phyloP scores from a whole-genome alignment of 1,139 yeast species.

The Candida dubliniensis region DNA sequence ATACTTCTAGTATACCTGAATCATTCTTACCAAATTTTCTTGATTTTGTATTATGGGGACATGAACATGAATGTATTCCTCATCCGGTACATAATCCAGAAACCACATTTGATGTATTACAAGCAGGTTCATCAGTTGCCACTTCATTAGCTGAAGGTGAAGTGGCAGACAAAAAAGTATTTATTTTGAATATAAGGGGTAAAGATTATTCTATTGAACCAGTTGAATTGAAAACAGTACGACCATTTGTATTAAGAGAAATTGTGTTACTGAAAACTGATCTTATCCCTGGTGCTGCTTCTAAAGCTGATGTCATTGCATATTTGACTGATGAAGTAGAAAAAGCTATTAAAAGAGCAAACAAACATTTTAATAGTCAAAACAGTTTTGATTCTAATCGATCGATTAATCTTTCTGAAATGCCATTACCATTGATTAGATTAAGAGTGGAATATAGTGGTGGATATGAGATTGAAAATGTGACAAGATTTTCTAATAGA shows the following conservation, averaged over 20 bases:
- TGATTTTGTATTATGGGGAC: slow-evolving; percentile 93
- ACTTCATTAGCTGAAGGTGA: slow-evolving; percentile 90
- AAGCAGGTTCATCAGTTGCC: slow-evolving; percentile 94
- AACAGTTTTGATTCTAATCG: slow-evolving; percentile 22
- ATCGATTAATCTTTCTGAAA: slow-evolving; percentile 17
- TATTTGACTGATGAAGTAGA: slow-evolving; percentile 68
- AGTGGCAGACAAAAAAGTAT: slow-evolving; percentile 70
- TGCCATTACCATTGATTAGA: slow-evolving; percentile 77
- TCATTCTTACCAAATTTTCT: slow-evolving; percentile 76
- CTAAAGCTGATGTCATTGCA: slow-evolving; percentile 59
- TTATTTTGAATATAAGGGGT: slow-evolving; percentile 63
- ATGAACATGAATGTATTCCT: slow-evolving; percentile 92
- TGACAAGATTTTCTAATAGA: slow-evolving; percentile 81
- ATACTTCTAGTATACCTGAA: slow-evolving; percentile 83
- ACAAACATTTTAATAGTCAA: slow-evolving; percentile 42
- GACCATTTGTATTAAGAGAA: slow-evolving; percentile 81
- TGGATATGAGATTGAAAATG: slow-evolving; percentile 88
- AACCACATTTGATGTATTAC: slow-evolving; percentile 75
- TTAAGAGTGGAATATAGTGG: slow-evolving; percentile 87
- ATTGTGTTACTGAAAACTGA: slow-evolving; percentile 55
- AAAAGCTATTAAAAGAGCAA: slow-evolving; percentile 60
- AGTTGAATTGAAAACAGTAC: slow-evolving; percentile 65
- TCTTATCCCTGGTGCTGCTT: slow-evolving; percentile 63
- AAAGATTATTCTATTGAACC: slow-evolving; percentile 63
- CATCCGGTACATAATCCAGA: slow-evolving; percentile 65